Evolutionary conservation across 129 eudicot genomes (phyloP).

Genomic region (Arctium minus): DNA sequence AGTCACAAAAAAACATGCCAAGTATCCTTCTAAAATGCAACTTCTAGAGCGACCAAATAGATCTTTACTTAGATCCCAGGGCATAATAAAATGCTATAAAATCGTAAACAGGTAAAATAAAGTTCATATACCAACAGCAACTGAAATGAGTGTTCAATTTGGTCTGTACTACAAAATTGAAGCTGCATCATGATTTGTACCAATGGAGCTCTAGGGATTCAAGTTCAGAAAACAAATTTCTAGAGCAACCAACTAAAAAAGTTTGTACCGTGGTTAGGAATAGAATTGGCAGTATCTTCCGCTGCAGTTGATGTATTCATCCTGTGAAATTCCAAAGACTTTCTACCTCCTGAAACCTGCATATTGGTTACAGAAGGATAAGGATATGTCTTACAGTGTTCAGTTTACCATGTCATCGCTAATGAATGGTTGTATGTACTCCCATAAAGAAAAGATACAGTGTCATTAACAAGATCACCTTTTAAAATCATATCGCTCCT

Average conservation of each 20-base stretch:
- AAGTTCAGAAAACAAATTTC: too few species aligned
- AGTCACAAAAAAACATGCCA: background rate
- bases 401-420: too few species aligned
- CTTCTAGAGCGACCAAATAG: background rate
- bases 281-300: conserved; percentile 39
- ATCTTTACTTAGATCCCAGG: too few species aligned
- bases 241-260: background rate
- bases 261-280: conserved; percentile 21
- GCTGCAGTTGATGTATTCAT: conserved; percentile 36
- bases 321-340: conserved; percentile 27
- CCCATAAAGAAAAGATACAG: too few species aligned
- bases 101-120: background rate
- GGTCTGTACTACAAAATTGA: too few species aligned
- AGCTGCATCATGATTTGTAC: too few species aligned
- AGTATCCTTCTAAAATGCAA: background rate
- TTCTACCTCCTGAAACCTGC: conserved; percentile 35
- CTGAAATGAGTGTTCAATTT: too few species aligned
- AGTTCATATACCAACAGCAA: too few species aligned
- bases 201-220: too few species aligned
- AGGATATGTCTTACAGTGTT: background rate
- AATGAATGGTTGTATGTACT: too few species aligned
- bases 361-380: background rate
- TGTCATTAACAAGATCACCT: too few species aligned
- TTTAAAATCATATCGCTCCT: too few species aligned
- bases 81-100: background rate